phyloP scores from a whole-genome alignment of 768 basidiomycete species.

The Pluteus cervinus region DNA sequence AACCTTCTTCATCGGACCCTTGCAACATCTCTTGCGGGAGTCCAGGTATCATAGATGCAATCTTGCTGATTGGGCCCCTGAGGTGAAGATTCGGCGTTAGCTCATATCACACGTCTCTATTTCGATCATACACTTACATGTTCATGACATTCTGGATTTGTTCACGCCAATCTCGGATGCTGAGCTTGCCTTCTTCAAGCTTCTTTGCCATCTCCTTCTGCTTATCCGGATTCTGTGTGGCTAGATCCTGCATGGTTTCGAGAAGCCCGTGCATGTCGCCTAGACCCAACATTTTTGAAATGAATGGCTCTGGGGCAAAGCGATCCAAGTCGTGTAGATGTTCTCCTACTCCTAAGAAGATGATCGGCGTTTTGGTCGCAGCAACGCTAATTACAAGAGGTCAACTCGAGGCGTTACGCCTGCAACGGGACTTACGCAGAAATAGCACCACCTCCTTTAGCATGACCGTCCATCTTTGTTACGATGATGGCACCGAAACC shows the following conservation, averaged over 20 bases:
- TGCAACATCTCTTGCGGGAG: conserved; percentile 87
- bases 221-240: conserved; percentile 89
- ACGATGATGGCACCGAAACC: conserved; percentile 99
- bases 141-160: conserved; percentile 98
- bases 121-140: conserved; percentile 77
- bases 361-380: conserved; percentile 97
- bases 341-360: conserved; percentile 97
- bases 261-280: conserved; percentile 96
- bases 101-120: too few relatives aligned
- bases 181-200: conserved; percentile 93
- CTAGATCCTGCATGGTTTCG: conserved; percentile 98
- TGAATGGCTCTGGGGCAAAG: conserved; percentile 94
- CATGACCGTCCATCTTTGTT: conserved; percentile 99
- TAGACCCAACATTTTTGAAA: conserved; percentile 91
- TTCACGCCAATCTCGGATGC: conserved; percentile 96
- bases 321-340: conserved; percentile 96
- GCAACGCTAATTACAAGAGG: conserved; percentile 62
- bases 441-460: conserved; percentile 98
- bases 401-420: conserved; percentile 2
- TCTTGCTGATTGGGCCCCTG: conserved; percentile 98
- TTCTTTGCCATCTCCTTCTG: conserved; percentile 99
- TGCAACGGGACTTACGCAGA: conserved; percentile 85
- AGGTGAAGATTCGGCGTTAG: conserved; percentile 7
- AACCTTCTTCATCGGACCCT: conserved; percentile 91
- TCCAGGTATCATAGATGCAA: conserved; percentile 98